Conservation (phyloP, 140 eudicot species). For the Bidens hawaiensis region DNA sequence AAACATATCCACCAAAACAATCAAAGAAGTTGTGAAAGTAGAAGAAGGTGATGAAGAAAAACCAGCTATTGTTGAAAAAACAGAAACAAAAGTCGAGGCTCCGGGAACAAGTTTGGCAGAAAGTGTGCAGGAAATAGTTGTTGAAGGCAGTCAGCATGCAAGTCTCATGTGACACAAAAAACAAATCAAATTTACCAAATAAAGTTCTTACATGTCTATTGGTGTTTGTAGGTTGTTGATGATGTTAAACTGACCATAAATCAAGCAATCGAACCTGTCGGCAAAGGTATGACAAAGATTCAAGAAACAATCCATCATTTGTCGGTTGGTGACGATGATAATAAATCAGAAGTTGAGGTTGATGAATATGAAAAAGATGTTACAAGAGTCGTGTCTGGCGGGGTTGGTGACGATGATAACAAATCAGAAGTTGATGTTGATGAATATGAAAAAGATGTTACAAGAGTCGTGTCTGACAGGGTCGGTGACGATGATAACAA, state of each 20-base stretch:
- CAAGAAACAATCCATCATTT: slow-evolving; percentile 80
- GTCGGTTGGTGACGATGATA: slow-evolving; percentile 39
- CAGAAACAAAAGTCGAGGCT: slow-evolving; percentile 61
- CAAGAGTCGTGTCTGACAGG: slow-evolving; percentile 17
- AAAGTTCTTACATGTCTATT: background rate
- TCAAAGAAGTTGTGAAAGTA: slow-evolving; percentile 34
- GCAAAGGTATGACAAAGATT: slow-evolving; percentile 85
- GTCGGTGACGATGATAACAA: slow-evolving; percentile 38
- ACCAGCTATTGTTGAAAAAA: slow-evolving; percentile 51
- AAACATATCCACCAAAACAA: slow-evolving; percentile 35
- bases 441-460: slow-evolving; percentile 12
- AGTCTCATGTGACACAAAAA: slow-evolving; percentile 9
- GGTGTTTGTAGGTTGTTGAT: slow-evolving; percentile 63
- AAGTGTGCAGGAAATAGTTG: slow-evolving; percentile 90
- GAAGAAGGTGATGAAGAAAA: slow-evolving; percentile 47
- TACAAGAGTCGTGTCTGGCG: slow-evolving; percentile 20
- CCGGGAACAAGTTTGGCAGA: slow-evolving; percentile 88
- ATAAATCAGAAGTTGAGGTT: slow-evolving; percentile 28
- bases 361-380: slow-evolving; percentile 27
- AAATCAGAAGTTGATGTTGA: slow-evolving; percentile 19
- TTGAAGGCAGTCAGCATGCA: slow-evolving; percentile 95
- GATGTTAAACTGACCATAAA: slow-evolving; percentile 87
- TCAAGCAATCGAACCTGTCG: slow-evolving; percentile 92
- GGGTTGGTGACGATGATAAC: slow-evolving; percentile 4
- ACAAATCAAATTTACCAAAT: background rate